Evolutionary conservation across 345 rosid species (phyloP).

Genomic region (Syzygium jambos): DNA sequence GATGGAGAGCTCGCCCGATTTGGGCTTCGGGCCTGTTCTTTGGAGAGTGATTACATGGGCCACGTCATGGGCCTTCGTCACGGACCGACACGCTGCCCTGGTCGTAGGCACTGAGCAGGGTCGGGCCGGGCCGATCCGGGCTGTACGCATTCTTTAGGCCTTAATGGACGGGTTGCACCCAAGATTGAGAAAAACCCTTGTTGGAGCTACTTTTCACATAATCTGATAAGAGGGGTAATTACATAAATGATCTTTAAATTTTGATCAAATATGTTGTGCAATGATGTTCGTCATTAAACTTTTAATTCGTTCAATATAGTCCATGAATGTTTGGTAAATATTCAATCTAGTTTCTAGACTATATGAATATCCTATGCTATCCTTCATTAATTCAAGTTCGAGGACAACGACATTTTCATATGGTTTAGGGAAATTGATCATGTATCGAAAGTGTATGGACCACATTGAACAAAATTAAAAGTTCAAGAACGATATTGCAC

Average conservation of each 20-base stretch:
- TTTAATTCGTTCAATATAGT: accelerated
- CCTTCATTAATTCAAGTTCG: neutral
- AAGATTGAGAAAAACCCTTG: neutral
- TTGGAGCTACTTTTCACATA: neutral
- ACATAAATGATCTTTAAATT: neutral
- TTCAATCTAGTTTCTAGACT: neutral
- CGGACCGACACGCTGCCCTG: neutral
- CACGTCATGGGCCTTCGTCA: neutral
- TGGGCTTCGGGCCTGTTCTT: neutral
- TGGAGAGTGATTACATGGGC: neutral
- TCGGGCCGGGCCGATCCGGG: neutral
- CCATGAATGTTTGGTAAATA: neutral
- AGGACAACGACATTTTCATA: neutral
- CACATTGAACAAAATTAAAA: neutral
- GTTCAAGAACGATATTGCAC: accelerated
- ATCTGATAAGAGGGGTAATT: neutral
- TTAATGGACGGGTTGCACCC: neutral
- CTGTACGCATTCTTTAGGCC: neutral
- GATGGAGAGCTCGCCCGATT: neutral
- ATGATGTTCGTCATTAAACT: accelerated
- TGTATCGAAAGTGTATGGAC: too few relatives aligned
- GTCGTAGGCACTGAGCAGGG: neutral
- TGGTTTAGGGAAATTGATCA: accelerated
- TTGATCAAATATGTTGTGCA: neutral
- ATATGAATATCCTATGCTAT: neutral